These are phyloP conservation scores for Yamadazyma phyllophila DNA, from an alignment of 805 yeast genomes.

Conservation along the genomic window DNA sequence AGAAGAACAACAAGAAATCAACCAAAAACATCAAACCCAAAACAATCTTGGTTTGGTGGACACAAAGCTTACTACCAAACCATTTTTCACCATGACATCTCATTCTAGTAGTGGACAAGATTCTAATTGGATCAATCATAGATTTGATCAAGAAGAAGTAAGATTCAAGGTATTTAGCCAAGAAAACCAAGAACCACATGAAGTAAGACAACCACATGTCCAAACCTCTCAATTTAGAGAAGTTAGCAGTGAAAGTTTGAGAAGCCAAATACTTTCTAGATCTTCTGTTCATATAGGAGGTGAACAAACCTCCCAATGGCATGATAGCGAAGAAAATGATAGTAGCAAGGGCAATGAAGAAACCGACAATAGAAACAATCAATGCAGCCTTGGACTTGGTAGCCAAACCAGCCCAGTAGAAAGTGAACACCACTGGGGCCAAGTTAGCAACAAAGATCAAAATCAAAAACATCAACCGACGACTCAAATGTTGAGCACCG, in stretches of 20 bases:
- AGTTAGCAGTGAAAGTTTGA: constrained; percentile 93
- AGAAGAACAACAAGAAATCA: constrained; percentile 91
- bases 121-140: constrained; percentile 91
- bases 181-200: constrained; percentile 85
- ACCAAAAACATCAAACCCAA: constrained; percentile 91
- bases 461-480: constrained; percentile 77
- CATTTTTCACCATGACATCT: constrained; percentile 95
- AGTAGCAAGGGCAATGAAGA: constrained; percentile 84
- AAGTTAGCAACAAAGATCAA: constrained; percentile 67
- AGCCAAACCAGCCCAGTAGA: constrained; percentile 72
- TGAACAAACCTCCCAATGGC: constrained; percentile 97
- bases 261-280: constrained; percentile 89
- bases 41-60: constrained; percentile 82
- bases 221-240: constrained; percentile 73
- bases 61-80: constrained; percentile 75
- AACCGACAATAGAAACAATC: constrained; percentile 79
- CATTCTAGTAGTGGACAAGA: constrained; percentile 78
- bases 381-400: constrained; percentile 69
- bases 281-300: constrained; percentile 83
- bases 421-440: constrained; percentile 83
- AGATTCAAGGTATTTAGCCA: constrained; percentile 87
- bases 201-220: constrained; percentile 97
- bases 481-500: constrained; percentile 94
- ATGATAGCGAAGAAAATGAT: constrained; percentile 82
- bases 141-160: constrained; percentile 88